Evolutionary conservation across 2,329 filamentous ascomycete genomes (phyloP).

Genomic region (Cordyceps javanica): DNA sequence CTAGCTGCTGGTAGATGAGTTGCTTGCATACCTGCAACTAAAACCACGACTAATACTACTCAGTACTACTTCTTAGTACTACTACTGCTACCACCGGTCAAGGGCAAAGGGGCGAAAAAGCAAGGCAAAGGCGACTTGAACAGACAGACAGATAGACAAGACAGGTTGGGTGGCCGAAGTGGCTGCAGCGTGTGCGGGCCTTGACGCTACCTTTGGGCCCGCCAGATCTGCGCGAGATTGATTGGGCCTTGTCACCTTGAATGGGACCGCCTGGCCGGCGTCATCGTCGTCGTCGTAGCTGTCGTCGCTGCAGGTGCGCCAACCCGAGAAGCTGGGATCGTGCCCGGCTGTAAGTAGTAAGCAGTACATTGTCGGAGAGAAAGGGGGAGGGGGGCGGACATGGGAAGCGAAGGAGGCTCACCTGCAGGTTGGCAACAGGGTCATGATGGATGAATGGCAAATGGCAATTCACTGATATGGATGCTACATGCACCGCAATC

Average conservation of each 20-base stretch:
- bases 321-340: constrained; percentile 6
- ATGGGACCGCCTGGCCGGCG: not conserved
- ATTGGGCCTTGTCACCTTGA: not conserved
- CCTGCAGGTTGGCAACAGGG: not conserved
- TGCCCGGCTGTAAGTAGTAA: too few species aligned
- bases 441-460: too few species aligned
- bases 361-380: too few species aligned
- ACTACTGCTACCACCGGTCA: too few species aligned
- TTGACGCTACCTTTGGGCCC: not conserved
- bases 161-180: too few species aligned
- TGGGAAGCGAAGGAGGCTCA: not conserved
- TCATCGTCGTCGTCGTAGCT: not conserved
- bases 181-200: not conserved
- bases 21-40: too few species aligned
- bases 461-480: not conserved
- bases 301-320: not conserved
- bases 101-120: not conserved
- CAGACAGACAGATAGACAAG: too few species aligned
- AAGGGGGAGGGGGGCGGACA: too few species aligned
- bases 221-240: constrained; percentile 10
- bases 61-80: not conserved
- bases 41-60: too few species aligned
- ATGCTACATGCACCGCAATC: not conserved
- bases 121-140: not conserved
- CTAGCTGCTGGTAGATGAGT: too few species aligned